A percentile compares a stretch with the other conserved stretches of the same genome.
phyloP scores from a whole-genome alignment of 2,329 filamentous ascomycete species.

The Penicillium crustosum region DNA sequence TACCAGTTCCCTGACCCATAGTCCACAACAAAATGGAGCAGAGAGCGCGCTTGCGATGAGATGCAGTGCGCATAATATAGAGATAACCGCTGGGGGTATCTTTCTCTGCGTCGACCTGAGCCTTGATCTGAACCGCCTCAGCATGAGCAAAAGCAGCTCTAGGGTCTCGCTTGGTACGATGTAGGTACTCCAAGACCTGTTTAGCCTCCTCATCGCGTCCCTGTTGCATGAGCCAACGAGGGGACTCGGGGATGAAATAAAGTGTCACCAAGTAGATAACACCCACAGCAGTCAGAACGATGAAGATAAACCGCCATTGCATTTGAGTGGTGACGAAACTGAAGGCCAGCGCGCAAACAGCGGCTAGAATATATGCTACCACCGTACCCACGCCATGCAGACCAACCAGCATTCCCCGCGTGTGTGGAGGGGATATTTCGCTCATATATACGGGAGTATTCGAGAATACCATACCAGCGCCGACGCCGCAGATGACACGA shows the following conservation, averaged over 20 bases:
- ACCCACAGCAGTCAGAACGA: not conserved
- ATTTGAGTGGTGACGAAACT: not conserved
- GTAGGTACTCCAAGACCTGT: not conserved
- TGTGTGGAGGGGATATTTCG: too few species aligned
- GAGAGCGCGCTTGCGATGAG: too few species aligned
- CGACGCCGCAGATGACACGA: too few species aligned
- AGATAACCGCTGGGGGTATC: not conserved
- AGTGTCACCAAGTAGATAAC: not conserved
- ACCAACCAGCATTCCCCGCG: too few species aligned
- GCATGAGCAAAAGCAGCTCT: not conserved
- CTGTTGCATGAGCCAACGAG: not conserved
- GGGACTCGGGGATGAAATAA: not conserved
- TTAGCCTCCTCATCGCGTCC: not conserved
- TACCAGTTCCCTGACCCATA: too few species aligned
- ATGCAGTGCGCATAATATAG: not conserved
- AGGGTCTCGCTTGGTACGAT: not conserved
- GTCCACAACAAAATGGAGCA: too few species aligned
- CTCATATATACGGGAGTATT: too few species aligned
- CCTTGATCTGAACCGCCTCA: not conserved
- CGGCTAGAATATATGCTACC: too few species aligned
- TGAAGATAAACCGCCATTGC: not conserved
- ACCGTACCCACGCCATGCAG: too few species aligned
- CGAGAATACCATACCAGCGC: too few species aligned
- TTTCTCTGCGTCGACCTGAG: not conserved
- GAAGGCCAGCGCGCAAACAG: too few species aligned